These are phyloP conservation scores for Magnolia officinalis DNA, from an alignment of 164 flowering plant genomes.

Conservation along the genomic window DNA sequence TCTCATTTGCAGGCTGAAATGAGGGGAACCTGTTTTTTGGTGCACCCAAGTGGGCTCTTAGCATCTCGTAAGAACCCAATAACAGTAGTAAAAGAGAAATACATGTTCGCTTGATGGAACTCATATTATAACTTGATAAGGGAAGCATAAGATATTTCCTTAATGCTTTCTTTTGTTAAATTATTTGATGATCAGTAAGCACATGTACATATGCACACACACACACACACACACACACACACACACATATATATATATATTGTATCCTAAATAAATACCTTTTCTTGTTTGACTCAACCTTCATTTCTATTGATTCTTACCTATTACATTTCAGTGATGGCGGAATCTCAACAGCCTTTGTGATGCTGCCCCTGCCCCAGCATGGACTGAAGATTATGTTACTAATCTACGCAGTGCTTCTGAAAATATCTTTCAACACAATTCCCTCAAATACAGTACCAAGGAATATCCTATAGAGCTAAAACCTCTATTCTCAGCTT, in stretches of 20 bases:
- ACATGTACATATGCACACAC: too few relatives aligned
- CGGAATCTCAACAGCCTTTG: conserved; percentile 51
- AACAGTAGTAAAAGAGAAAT: too few relatives aligned
- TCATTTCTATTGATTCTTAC: conserved; percentile 8
- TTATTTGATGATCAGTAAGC: too few relatives aligned
- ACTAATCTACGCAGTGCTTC: conserved; percentile 34
- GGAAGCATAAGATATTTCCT: not conserved
- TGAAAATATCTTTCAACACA: conserved; percentile 32
- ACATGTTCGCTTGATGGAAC: not conserved
- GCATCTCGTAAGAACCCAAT: too few relatives aligned
- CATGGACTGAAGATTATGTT: conserved; percentile 47
- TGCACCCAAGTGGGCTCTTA: too few relatives aligned
- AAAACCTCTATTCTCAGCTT: conserved; percentile 84
- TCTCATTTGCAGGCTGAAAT: too few relatives aligned
- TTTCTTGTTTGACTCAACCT: not conserved
- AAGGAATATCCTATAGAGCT: conserved; percentile 70
- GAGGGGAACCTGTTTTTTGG: too few relatives aligned
- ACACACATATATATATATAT: too few relatives aligned
- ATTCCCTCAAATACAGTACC: conserved; percentile 31
- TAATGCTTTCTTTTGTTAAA: not conserved
- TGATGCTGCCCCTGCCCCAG: conserved; percentile 55
- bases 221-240: too few relatives aligned
- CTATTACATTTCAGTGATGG: conserved; percentile 38
- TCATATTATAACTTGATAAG: not conserved
- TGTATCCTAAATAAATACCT: not conserved